phyloP scores from a whole-genome alignment of 2,329 filamentous ascomycete species.

The Thielaviopsis euricoi region DNA sequence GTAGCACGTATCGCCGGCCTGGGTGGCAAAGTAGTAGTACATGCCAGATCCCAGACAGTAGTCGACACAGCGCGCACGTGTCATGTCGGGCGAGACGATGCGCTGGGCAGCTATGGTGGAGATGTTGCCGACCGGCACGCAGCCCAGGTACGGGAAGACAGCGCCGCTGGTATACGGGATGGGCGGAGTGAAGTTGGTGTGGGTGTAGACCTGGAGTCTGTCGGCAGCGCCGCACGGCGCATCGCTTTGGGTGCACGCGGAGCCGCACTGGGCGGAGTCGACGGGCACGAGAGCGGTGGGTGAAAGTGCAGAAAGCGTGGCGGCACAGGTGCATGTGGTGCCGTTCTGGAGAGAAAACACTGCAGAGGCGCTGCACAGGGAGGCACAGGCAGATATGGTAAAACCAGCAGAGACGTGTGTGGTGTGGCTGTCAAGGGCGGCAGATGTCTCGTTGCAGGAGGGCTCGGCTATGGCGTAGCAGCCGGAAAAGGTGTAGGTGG shows the following conservation, averaged over 20 bases:
- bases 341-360: not conserved
- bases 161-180: not conserved
- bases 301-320: not conserved
- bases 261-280: not conserved
- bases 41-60: conserved; percentile 4
- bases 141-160: conserved; percentile 7
- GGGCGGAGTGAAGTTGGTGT: not conserved
- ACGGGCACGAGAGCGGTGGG: not conserved
- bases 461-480: not conserved
- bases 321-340: not conserved
- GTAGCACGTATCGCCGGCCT: conserved; percentile 4
- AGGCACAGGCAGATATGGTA: not conserved
- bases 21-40: conserved; percentile 4
- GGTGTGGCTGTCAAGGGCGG: not conserved
- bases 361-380: not conserved
- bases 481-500: not conserved
- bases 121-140: not conserved
- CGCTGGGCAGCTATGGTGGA: not conserved
- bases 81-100: conserved; percentile 4
- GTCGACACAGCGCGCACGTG: not conserved
- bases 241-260: not conserved
- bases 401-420: not conserved
- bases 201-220: not conserved
- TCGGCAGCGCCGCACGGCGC: not conserved
- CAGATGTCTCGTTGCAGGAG: not conserved